These are phyloP conservation scores for Citrus reticulata DNA, from an alignment of 345 rosid species.

Conservation along the genomic window DNA sequence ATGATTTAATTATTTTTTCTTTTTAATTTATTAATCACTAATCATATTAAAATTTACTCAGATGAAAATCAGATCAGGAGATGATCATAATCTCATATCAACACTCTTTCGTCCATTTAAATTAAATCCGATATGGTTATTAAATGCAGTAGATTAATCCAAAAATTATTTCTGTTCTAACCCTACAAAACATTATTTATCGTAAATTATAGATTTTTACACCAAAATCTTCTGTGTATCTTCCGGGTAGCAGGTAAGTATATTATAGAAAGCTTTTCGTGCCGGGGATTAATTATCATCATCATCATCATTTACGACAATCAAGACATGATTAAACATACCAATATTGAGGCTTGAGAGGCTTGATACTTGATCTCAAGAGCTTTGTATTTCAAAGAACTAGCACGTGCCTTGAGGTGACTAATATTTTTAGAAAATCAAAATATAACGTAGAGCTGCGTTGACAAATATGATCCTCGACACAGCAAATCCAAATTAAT, in stretches of 20 bases:
- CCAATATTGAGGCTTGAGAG: not conserved
- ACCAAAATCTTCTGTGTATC: too few relatives aligned
- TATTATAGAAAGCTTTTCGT: not conserved
- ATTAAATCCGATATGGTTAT: too few relatives aligned
- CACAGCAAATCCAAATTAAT: not conserved
- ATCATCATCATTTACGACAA: not conserved
- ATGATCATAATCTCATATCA: accelerated
- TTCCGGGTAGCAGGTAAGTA: too few relatives aligned
- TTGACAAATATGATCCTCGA: not conserved
- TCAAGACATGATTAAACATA: not conserved
- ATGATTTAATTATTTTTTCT: too few relatives aligned
- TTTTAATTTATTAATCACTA: too few relatives aligned
- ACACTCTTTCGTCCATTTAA: too few relatives aligned
- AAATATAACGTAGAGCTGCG: not conserved
- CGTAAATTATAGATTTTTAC: too few relatives aligned
- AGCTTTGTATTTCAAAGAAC: not conserved
- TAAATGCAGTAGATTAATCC: too few relatives aligned
- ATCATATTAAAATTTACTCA: too few relatives aligned
- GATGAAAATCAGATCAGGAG: too few relatives aligned
- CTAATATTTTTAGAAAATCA: not conserved
- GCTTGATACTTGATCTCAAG: not conserved
- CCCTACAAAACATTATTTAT: too few relatives aligned
- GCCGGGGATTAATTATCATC: not conserved
- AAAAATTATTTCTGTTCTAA: too few relatives aligned
- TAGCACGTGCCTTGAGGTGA: not conserved